These are phyloP conservation scores for Wickerhamiella azymoides DNA, from an alignment of 805 yeast species.

Conservation along the genomic window DNA sequence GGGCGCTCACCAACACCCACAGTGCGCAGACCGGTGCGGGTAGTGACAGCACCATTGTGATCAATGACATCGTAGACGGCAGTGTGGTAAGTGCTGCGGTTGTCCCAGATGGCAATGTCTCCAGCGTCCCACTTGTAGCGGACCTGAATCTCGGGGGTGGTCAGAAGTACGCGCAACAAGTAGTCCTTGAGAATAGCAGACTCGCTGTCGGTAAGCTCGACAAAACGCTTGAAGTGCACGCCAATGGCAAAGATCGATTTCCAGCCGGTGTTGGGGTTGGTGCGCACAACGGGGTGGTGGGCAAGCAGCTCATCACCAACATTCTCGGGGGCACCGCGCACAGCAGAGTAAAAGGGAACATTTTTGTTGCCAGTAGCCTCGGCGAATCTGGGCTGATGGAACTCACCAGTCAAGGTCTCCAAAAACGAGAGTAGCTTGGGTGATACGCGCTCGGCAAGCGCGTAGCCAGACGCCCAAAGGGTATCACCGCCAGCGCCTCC, in stretches of 20 bases:
- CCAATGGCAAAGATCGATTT: slow-evolving; percentile 43
- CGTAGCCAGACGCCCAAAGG: slow-evolving; percentile 40
- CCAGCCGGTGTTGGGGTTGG: slow-evolving; percentile 54
- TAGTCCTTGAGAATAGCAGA: slow-evolving; percentile 34
- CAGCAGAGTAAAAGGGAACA: slow-evolving; percentile 13
- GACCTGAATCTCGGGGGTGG: slow-evolving; percentile 37
- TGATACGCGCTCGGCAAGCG: slow-evolving; percentile 39
- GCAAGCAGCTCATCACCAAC: slow-evolving; percentile 42
- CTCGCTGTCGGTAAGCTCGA: slow-evolving; percentile 35
- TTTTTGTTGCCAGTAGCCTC: neutral
- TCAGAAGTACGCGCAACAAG: slow-evolving; percentile 33
- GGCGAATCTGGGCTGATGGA: neutral
- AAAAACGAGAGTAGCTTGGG: slow-evolving; percentile 35
- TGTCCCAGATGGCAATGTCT: slow-evolving; percentile 47
- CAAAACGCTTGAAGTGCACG: slow-evolving; percentile 16
- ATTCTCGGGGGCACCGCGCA: slow-evolving; percentile 20
- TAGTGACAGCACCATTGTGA: neutral
- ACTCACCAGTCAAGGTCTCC: slow-evolving; percentile 25
- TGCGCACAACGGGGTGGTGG: slow-evolving; percentile 45
- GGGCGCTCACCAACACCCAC: slow-evolving; percentile 23
- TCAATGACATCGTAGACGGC: slow-evolving; percentile 21
- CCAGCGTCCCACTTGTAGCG: slow-evolving; percentile 41
- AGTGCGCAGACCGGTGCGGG: slow-evolving; percentile 20
- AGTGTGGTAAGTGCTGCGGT: slow-evolving; percentile 39
- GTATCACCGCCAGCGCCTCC: slow-evolving; percentile 35